Evolutionary conservation across 345 rosid genomes (phyloP), one percentile per base, ranked within the genome.

Genomic region (Aquilaria malaccensis): DNA sequence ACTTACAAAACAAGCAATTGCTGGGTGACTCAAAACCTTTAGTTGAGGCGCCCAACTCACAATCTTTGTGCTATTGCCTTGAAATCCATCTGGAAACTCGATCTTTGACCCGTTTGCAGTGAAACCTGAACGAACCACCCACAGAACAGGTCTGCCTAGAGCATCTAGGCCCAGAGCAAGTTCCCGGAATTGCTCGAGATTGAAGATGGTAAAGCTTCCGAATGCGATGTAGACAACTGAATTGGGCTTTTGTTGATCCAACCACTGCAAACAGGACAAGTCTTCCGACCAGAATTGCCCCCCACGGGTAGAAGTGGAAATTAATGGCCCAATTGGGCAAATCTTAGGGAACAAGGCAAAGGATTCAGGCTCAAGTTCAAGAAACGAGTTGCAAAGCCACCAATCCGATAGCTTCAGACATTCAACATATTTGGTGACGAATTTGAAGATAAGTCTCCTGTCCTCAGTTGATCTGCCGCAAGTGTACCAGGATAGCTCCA

Each of bases 1-100:
- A 51, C 79, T 74, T 12, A 51, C 10, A 49, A 62, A 52, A 9
- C 58, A 62, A 41, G 66, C 66, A 52, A 62, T 13, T 0, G 37
- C 47, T 22, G 66, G 58, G 29, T 62, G 58, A 15, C 50, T 15
- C 3, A 52, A 6, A 52, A 62, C 57, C 33, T 10, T 6, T 2
- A 11, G 15, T 41, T 62, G 57, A 2, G 65, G 65, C n/a, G 57
- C 57, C 49, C 65, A 62, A 33, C 47, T n/a, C 14, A 61, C 47
- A 3, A 50, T 50, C n/a, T 2, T 9, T 13, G 6, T 55, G 7
- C 33, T 30, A 13, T 37, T 62, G 1, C 30, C 48, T 1, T 0
- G 13, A 53, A 52, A 53, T 53, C 52, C 52, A 9, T 45, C 4
- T 30, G 41, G 59, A 50, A 41, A 53, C 10, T 30, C 3, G 10